Evolutionary conservation across 2,329 filamentous ascomycete genomes (phyloP), one percentile per base, ranked within the genome.

Genomic region (Cladosporium sp.): DNA sequence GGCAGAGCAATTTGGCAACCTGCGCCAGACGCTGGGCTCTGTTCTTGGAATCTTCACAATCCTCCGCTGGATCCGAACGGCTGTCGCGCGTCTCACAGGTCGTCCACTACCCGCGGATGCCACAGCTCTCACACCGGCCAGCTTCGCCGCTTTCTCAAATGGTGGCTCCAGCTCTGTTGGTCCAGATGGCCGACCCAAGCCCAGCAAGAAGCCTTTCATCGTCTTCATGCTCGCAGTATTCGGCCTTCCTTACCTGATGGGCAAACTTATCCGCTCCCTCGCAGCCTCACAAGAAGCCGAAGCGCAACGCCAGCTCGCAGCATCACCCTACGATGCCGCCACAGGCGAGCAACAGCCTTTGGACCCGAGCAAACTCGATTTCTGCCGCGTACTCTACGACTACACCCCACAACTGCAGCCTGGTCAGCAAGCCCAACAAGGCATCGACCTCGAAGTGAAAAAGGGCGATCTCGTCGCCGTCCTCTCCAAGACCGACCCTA

Each of bases 381-480:
- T 98, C 83, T 99, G 94, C 83, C 91, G 93, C 66, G 90, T 96
- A 2, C 81, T 97, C 21, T 98, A 95, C 81, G 95, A 99, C 81
- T 99, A 97, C 81, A 89, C 90, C 0, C 94, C 95, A 3, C 91
- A 94, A 74, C 82, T 86, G 2, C 87, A 86, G 68, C 71, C 75
- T 10, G 74, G 74, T 38, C 79, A 80, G 73, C 74, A 75, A 36
- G 72, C 74, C 18, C 76, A 79, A 10, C 78, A 89, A 68, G 92
- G 91, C 38, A 88, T 98, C 71, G 96, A 99, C 75, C 85, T 99
- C 15, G 89, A 92, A 41, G 94, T 96, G 28, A 93, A 92, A 81
- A 97, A 97, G 82, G 94, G 94, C 67, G 95, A 99, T 73, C 88
- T 98, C 63, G 93, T 99, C 18, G 95, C 95, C 30, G 93, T 99